These are phyloP conservation scores for Ilyonectria robusta DNA, from an alignment of 2,329 filamentous ascomycete species.

Conservation along the genomic window DNA sequence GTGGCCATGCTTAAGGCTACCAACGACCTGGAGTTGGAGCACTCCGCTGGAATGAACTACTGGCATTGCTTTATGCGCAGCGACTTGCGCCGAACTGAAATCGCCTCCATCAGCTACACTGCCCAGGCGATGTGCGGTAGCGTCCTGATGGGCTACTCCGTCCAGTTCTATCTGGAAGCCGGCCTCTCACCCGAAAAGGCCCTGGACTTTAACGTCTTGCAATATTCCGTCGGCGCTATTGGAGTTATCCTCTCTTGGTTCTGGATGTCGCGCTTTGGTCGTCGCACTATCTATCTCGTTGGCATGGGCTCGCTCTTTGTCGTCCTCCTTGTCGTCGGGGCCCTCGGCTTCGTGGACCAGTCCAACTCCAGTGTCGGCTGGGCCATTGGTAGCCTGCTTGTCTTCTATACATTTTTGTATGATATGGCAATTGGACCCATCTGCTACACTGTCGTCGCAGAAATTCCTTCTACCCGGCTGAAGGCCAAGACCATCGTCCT, in stretches of 20 bases:
- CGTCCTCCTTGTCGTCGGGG: conserved; percentile 60
- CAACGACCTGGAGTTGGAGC: conserved; percentile 60
- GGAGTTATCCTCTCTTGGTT: conserved; percentile 63
- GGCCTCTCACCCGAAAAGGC: conserved; percentile 54
- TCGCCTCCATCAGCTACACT: conserved; percentile 60
- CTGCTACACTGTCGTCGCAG: conserved; percentile 85
- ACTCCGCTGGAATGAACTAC: conserved; percentile 59
- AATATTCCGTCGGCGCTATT: conserved; percentile 59
- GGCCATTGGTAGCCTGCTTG: conserved; percentile 61
- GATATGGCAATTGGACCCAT: conserved; percentile 64
- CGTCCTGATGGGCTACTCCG: conserved; percentile 70
- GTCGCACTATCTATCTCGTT: conserved; percentile 59
- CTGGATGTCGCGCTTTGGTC: conserved; percentile 58
- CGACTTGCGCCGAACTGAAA: conserved; percentile 62
- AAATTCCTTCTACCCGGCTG: conserved; percentile 61
- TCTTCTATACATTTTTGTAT: conserved; percentile 60
- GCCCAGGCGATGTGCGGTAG: conserved; percentile 57
- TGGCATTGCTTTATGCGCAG: conserved; percentile 62
- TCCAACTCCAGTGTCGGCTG: conserved; percentile 56
- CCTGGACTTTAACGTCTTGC: conserved; percentile 57
- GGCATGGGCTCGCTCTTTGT: conserved; percentile 64
- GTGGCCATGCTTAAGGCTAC: conserved; percentile 50
- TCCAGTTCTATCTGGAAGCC: conserved; percentile 62
- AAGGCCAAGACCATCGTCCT: conserved; percentile 63
- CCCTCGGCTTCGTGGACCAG: conserved; percentile 65